These are phyloP conservation scores for Kockovaella imperatae DNA, from an alignment of 768 basidiomycete genomes.

Conservation along the genomic window DNA sequence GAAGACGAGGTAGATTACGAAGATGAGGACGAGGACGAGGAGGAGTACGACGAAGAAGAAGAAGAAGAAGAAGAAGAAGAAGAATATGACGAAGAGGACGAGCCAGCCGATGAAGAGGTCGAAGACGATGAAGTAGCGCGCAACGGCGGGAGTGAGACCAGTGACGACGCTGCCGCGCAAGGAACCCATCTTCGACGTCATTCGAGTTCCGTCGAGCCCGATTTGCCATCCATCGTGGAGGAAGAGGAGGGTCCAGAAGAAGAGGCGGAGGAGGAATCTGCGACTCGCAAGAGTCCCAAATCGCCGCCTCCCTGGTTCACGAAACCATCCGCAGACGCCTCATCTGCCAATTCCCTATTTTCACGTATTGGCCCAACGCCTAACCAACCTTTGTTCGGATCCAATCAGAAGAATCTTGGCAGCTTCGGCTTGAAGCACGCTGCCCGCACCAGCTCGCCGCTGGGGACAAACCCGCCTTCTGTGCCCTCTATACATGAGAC, in stretches of 20 bases:
- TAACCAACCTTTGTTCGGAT: slow-evolving; percentile 1
- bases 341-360: not conserved
- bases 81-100: slow-evolving; percentile 9
- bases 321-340: slow-evolving; percentile 6
- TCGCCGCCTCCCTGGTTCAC: slow-evolving; percentile 28
- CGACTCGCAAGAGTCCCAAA: slow-evolving; percentile 4
- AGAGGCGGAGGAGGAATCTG: not conserved
- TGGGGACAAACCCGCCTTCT: slow-evolving; percentile 25
- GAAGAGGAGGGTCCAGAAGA: slow-evolving; percentile 10
- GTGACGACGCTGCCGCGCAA: not conserved
- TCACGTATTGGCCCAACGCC: slow-evolving; percentile 1
- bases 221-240: slow-evolving; percentile 24
- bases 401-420: slow-evolving; percentile 4
- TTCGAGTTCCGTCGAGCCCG: slow-evolving; percentile 8
- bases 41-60: slow-evolving; percentile 3
- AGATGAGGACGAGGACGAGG: slow-evolving; percentile 6
- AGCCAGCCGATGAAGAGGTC: slow-evolving; percentile 6
- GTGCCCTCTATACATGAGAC: slow-evolving; percentile 14
- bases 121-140: slow-evolving; percentile 12
- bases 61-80: slow-evolving; percentile 14
- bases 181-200: not conserved
- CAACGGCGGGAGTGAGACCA: too few relatives aligned
- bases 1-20: slow-evolving; percentile 7
- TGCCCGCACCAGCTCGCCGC: slow-evolving; percentile 26
- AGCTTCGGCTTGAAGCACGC: slow-evolving; percentile 27